phyloP scores from a whole-genome alignment of 306 rosid species.

The Gleditsia sinensis region DNA sequence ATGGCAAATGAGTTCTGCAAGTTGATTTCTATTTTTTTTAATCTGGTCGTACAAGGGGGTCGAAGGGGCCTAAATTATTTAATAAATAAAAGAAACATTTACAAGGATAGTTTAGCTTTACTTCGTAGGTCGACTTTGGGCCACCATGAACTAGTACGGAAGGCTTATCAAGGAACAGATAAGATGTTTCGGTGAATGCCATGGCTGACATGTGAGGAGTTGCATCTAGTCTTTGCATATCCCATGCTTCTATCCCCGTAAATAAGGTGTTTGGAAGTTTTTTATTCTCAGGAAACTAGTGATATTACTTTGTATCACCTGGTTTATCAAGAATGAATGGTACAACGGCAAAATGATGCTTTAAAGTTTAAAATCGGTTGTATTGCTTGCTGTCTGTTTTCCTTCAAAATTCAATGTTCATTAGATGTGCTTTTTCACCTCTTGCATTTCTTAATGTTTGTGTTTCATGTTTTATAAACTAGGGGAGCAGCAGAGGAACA shows the following conservation, averaged over 20 bases:
- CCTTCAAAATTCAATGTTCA: background rate
- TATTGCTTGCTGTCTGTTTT: constrained; percentile 2
- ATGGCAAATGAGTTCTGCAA: background rate
- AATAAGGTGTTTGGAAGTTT: background rate
- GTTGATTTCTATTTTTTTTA: background rate
- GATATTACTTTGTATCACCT: constrained; percentile 4
- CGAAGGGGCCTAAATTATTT: background rate
- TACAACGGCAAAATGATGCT: constrained; percentile 5
- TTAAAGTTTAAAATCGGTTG: background rate
- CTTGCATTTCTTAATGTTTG: constrained; percentile 26
- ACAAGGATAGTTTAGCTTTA: constrained; percentile 27
- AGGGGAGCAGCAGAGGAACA: constrained; percentile 30
- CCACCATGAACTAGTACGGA: constrained; percentile 14
- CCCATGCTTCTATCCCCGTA: constrained; percentile 10
- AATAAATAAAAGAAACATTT: background rate
- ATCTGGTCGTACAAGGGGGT: background rate
- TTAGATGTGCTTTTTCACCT: background rate
- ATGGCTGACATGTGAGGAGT: constrained; percentile 10
- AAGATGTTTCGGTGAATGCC: constrained; percentile 10
- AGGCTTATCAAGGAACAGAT: constrained; percentile 16
- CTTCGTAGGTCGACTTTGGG: background rate
- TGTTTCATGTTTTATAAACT: constrained; percentile 4
- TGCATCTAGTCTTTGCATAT: constrained; percentile 22
- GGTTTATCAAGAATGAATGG: background rate
- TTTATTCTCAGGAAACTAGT: background rate